Percentiles rank a stretch among this genome's conserved stretches.
phyloP scores from a whole-genome alignment of 805 yeast species.

The Nakazawaea laoshanensis region DNA sequence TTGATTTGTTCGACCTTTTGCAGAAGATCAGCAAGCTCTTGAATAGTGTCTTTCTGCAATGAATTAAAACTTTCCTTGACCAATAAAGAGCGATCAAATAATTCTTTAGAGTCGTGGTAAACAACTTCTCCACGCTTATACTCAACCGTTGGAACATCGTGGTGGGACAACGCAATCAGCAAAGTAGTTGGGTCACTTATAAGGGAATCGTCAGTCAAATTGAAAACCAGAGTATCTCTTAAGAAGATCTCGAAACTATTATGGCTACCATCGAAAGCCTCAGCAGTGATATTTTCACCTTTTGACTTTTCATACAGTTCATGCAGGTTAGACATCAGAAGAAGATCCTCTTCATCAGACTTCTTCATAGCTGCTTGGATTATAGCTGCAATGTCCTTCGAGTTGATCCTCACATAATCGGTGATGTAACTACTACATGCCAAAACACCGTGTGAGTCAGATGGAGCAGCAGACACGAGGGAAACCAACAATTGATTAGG shows the following conservation, averaged over 20 bases:
- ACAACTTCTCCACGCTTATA: slow-evolving; percentile 9
- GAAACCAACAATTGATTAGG: slow-evolving; percentile 68
- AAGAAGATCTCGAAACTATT: slow-evolving; percentile 11
- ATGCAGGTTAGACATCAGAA: slow-evolving; percentile 16
- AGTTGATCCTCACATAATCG: slow-evolving; percentile 49
- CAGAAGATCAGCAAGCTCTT: slow-evolving; percentile 1
- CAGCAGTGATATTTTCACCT: background rate
- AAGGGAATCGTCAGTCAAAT: background rate
- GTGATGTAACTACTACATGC: slow-evolving; percentile 36
- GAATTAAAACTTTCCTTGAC: slow-evolving; percentile 3
- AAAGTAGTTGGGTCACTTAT: slow-evolving; percentile 2
- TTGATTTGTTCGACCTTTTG: slow-evolving; percentile 7
- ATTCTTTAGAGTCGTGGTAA: background rate
- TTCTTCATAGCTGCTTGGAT: slow-evolving; percentile 33
- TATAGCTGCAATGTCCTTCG: slow-evolving; percentile 49
- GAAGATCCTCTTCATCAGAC: slow-evolving; percentile 28
- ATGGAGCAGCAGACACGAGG: slow-evolving; percentile 51
- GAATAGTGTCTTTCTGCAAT: slow-evolving; percentile 2
- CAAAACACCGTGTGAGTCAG: slow-evolving; percentile 46
- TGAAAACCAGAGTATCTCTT: background rate
- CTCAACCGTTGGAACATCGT: slow-evolving; percentile 5
- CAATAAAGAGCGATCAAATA: background rate
- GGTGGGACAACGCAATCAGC: background rate
- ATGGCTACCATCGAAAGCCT: slow-evolving; percentile 1
- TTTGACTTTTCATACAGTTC: slow-evolving; percentile 2